Percentiles rank a stretch among this genome's conserved stretches.
Conservation (phyloP, 495 filamentous ascomycete species). For the Xylaria venustula region DNA sequence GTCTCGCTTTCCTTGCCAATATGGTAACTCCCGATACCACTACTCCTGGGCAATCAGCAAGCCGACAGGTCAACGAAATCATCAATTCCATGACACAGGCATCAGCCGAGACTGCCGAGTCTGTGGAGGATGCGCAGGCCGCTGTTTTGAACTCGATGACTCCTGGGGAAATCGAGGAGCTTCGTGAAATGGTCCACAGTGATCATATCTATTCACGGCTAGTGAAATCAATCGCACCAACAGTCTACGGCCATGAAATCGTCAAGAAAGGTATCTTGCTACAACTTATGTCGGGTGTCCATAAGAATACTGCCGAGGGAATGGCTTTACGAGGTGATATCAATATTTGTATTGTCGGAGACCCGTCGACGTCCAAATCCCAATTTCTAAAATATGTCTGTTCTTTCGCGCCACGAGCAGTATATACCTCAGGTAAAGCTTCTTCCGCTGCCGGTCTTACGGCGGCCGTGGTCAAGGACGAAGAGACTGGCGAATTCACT, state of each 20-base stretch:
- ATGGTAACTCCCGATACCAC: constrained; percentile 94
- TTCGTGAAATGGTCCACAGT: constrained; percentile 89
- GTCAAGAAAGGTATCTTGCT: constrained; percentile 97
- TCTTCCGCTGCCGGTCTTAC: constrained; percentile 97
- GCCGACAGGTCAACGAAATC: constrained; percentile 59
- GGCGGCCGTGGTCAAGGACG: constrained; percentile 94
- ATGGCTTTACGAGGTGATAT: constrained; percentile 95
- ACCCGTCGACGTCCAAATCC: constrained; percentile 96
- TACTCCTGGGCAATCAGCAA: constrained; percentile 58
- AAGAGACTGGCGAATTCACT: constrained; percentile 97
- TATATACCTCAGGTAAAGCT: constrained; percentile 97
- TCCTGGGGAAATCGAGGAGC: constrained; percentile 80
- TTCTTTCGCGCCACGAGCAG: constrained; percentile 89
- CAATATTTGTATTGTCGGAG: constrained; percentile 98
- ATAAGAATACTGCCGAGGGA: constrained; percentile 85
- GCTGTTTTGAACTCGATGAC: constrained; percentile 82
- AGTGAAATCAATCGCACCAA: constrained; percentile 93
- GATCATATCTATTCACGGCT: constrained; percentile 93
- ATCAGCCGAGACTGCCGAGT: constrained; percentile 57
- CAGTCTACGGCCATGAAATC: constrained; percentile 94
- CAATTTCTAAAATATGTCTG: constrained; percentile 99
- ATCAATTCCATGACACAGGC: constrained; percentile 77
- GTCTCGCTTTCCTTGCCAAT: constrained; percentile 93
- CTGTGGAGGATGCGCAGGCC: constrained; percentile 82
- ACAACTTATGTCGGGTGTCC: constrained; percentile 89